A percentile compares a stretch with the other conserved stretches of the same genome.
These are phyloP conservation scores for Fusarium nelsonii DNA, from an alignment of 2,329 filamentous ascomycete species.

Conservation along the genomic window DNA sequence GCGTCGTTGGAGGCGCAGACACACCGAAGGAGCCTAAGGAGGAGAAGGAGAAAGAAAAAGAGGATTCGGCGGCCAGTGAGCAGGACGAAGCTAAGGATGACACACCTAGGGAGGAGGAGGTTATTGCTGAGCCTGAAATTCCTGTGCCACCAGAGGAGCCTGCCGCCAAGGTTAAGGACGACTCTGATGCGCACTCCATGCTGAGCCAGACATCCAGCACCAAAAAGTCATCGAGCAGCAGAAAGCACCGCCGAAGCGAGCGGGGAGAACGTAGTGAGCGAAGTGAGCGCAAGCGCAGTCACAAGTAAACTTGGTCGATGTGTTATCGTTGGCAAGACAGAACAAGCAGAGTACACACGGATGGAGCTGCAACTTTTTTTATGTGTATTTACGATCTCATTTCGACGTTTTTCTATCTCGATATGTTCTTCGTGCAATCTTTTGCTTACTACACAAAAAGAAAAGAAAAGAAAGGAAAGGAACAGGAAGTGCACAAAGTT, in stretches of 20 bases:
- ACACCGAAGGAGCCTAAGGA: constrained; percentile 25
- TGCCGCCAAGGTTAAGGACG: constrained; percentile 16
- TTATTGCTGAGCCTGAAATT: constrained; percentile 1
- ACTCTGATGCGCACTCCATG: constrained; percentile 16
- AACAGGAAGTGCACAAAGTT: constrained; percentile 6
- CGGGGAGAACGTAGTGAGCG: constrained; percentile 18
- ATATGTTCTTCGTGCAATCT: constrained; percentile 21
- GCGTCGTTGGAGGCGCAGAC: constrained; percentile 28
- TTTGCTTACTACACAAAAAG: not conserved
- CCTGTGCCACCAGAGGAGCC: constrained; percentile 11
- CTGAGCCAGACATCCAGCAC: constrained; percentile 27
- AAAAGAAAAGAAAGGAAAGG: not conserved
- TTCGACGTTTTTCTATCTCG: constrained; percentile 3
- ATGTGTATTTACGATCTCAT: constrained; percentile 33
- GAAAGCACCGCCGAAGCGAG: constrained; percentile 37
- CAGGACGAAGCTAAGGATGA: constrained; percentile 33
- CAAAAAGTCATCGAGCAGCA: constrained; percentile 29
- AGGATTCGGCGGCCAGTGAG: constrained; percentile 27
- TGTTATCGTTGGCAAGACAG: constrained; percentile 28
- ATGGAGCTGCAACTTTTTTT: constrained; percentile 29
- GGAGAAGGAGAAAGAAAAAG: constrained; percentile 26
- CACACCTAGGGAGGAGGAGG: constrained; percentile 9
- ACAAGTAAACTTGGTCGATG: constrained; percentile 27
- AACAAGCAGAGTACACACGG: constrained; percentile 32
- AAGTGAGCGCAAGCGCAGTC: constrained; percentile 36